A percentile compares a stretch with the other conserved stretches of the same genome.
These are phyloP conservation scores for Lactarius quietus DNA, from an alignment of 768 basidiomycete genomes.

Conservation along the genomic window DNA sequence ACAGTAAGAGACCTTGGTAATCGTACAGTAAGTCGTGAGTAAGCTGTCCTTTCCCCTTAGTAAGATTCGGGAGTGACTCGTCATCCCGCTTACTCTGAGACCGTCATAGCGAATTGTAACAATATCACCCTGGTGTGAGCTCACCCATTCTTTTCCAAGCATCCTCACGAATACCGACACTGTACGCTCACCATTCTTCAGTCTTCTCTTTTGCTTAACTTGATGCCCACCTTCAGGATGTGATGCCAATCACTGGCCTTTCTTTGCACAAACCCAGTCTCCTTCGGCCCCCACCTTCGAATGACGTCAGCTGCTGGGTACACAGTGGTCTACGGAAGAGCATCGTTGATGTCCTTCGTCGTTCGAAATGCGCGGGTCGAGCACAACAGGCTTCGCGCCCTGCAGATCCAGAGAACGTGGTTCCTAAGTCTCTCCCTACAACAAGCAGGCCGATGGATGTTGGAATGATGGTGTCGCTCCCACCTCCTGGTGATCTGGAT, in stretches of 20 bases:
- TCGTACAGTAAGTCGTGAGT: no score
- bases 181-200: constrained; percentile 39
- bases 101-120: no score
- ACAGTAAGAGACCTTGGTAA: no score
- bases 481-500: constrained; percentile 34
- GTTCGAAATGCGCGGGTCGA: constrained; percentile 20
- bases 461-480: constrained; percentile 46
- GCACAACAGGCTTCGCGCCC: background rate
- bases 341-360: constrained; percentile 47
- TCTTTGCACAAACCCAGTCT: constrained; percentile 75
- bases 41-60: no score
- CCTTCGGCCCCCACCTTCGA: constrained; percentile 73
- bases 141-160: constrained; percentile 95
- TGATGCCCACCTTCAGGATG: constrained; percentile 52
- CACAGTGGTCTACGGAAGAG: constrained; percentile 56
- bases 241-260: constrained; percentile 72
- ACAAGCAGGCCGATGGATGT: constrained; percentile 42
- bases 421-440: constrained; percentile 27
- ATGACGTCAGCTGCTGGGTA: constrained; percentile 54
- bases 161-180: constrained; percentile 81
- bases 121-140: constrained; percentile 91
- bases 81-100: no score
- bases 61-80: no score
- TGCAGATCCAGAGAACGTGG: constrained; percentile 7
- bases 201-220: background rate